These are phyloP conservation scores for Escallonia rubra DNA, from an alignment of 129 eudicot genomes.

Conservation along the genomic window DNA sequence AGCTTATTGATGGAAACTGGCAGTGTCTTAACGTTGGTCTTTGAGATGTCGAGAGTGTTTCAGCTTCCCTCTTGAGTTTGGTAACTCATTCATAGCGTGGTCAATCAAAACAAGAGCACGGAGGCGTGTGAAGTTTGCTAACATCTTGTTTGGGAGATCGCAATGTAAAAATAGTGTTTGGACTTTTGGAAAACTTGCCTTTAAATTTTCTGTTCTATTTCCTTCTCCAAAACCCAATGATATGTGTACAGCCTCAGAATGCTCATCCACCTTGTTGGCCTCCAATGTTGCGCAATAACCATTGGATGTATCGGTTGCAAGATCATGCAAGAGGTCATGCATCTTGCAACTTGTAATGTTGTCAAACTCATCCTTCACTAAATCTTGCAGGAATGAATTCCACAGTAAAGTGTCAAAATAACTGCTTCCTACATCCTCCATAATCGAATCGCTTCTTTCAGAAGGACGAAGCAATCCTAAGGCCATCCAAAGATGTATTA, in stretches of 20 bases:
- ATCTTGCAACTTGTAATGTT: constrained; percentile 14
- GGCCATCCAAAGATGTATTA: too few species aligned
- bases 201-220: too few species aligned
- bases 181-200: neutral
- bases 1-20: constrained; percentile 15
- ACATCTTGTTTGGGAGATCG: neutral
- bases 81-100: neutral
- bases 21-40: neutral
- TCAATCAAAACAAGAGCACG: neutral
- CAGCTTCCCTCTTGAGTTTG: constrained; percentile 7
- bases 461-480: too few species aligned
- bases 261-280: neutral
- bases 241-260: too few species aligned
- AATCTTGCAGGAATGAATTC: too few species aligned
- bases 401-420: too few species aligned
- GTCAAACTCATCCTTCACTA: neutral
- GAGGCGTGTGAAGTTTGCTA: neutral
- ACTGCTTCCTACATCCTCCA: too few species aligned
- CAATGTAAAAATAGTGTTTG: neutral
- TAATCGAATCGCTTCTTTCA: too few species aligned
- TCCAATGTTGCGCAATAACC: neutral
- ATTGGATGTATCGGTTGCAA: constrained; percentile 8
- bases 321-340: constrained; percentile 26
- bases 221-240: too few species aligned
- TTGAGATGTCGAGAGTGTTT: constrained; percentile 22